Percentiles rank a stretch among this genome's conserved stretches.
These are phyloP conservation scores for Ettlia oleoabundans DNA, from an alignment of 139 green algal species.

Conservation along the genomic window DNA sequence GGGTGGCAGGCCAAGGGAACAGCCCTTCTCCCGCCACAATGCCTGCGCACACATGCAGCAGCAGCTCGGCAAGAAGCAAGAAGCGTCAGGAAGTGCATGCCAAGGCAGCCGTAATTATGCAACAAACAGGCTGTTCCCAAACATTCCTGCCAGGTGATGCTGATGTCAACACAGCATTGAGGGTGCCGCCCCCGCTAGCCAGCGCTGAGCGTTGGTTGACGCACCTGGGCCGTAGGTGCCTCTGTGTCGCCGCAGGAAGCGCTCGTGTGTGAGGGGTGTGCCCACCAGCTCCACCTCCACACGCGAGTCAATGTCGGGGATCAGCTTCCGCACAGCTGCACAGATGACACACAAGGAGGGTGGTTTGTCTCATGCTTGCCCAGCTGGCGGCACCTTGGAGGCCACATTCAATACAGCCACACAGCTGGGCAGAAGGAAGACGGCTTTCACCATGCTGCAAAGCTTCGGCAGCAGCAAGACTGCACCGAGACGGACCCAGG, in stretches of 20 bases:
- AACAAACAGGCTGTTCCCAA: too few species aligned
- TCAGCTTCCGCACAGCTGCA: conserved; percentile 48
- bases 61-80: too few species aligned
- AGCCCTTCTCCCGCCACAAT: conserved; percentile 44
- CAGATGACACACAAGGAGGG: too few species aligned
- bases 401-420: background rate
- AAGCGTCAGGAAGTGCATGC: too few species aligned
- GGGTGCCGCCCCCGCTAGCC: too few species aligned
- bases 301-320: conserved; percentile 84
- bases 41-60: background rate
- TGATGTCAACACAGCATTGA: background rate
- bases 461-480: too few species aligned
- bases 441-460: too few species aligned
- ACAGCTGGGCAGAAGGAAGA: too few species aligned
- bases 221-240: conserved; percentile 85
- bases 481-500: too few species aligned
- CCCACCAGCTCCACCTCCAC: conserved; percentile 81
- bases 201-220: too few species aligned
- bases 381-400: background rate
- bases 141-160: too few species aligned
- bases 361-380: background rate
- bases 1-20: conserved; percentile 82
- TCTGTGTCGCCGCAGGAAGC: conserved; percentile 83
- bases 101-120: too few species aligned
- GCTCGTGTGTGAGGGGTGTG: conserved; percentile 92